Percentiles rank a stretch among this genome's conserved stretches.
phyloP scores from a whole-genome alignment of 225 moss, liverwort and hornwort genomes.

The Neckera pumila region DNA sequence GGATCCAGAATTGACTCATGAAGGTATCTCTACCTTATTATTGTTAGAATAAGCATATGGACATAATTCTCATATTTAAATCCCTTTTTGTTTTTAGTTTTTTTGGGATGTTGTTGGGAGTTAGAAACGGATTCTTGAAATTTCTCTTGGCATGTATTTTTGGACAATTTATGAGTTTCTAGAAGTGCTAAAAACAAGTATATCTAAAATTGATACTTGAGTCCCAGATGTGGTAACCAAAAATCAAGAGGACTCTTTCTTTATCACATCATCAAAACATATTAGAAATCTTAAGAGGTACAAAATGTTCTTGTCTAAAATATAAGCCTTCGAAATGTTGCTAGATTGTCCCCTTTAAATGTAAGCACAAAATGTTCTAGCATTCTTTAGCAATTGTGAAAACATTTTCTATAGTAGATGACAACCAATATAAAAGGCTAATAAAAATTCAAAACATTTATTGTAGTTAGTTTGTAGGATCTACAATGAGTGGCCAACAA shows the following conservation, averaged over 20 bases:
- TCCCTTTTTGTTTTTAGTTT: no score
- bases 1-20: no score
- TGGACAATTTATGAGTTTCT: rapidly evolving
- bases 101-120: no score
- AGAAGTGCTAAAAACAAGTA: no score
- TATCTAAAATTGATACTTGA: rapidly evolving
- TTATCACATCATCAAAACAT: rapidly evolving
- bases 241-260: no score
- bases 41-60: no score
- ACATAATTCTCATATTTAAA: not conserved
- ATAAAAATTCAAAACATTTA: not conserved
- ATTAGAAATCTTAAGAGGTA: not conserved
- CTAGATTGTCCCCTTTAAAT: rapidly evolving
- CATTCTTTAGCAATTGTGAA: not conserved
- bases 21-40: not conserved
- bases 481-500: not conserved
- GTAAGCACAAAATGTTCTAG: not conserved
- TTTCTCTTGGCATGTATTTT: not conserved
- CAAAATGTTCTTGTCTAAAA: not conserved
- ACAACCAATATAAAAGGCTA: not conserved
- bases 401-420: not conserved
- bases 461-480: not conserved
- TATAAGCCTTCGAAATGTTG: not conserved
- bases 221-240: not conserved
- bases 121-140: no score